phyloP scores from a whole-genome alignment of 2,329 filamentous ascomycete genomes.

The Diplocarpon mali region DNA sequence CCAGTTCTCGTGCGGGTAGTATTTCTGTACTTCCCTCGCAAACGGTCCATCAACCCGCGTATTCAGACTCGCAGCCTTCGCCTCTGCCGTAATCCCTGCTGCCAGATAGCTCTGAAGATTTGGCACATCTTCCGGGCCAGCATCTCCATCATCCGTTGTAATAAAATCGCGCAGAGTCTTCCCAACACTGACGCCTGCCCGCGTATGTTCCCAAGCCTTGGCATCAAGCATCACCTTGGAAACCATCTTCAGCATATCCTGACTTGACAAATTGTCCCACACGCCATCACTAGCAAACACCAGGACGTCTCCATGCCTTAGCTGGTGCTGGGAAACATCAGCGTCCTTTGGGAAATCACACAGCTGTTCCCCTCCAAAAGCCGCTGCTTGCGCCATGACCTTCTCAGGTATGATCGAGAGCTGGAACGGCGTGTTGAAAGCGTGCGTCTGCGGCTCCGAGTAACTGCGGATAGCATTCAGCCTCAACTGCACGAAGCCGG shows the following conservation, averaged over 20 bases:
- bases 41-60: constrained; percentile 80
- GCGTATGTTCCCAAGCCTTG: constrained; percentile 62
- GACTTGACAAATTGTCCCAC: constrained; percentile 88
- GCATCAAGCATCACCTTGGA: constrained; percentile 62
- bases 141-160: constrained; percentile 33
- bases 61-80: constrained; percentile 77
- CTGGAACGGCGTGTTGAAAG: constrained; percentile 96
- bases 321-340: constrained; percentile 60
- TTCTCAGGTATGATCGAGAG: constrained; percentile 76
- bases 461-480: constrained; percentile 75
- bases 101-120: constrained; percentile 67
- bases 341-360: constrained; percentile 79
- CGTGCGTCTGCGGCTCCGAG: constrained; percentile 83
- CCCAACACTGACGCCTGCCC: constrained; percentile 51
- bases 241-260: constrained; percentile 75
- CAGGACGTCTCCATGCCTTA: constrained; percentile 88
- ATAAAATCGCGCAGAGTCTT: constrained; percentile 46
- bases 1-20: constrained; percentile 79
- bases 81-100: constrained; percentile 65
- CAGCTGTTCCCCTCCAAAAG: constrained; percentile 73
- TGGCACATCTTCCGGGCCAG: constrained; percentile 30
- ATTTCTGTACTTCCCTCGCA: constrained; percentile 83
- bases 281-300: constrained; percentile 90
- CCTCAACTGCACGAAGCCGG: constrained; percentile 79
- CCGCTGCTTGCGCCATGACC: constrained; percentile 66